Conservation (phyloP, 345 rosid species). For the Odontarrhena argentea region DNA sequence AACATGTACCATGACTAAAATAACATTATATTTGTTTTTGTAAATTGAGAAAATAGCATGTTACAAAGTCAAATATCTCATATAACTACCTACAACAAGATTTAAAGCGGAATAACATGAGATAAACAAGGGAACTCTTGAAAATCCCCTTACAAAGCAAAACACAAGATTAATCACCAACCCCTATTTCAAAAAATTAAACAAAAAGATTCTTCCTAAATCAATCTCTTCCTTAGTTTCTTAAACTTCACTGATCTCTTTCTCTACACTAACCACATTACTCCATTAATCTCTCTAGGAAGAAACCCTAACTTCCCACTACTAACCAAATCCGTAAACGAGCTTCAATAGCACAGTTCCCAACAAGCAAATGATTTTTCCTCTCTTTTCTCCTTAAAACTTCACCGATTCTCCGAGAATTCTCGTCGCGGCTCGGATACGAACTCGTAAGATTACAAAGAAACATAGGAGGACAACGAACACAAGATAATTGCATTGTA, state of each 20-base stretch:
- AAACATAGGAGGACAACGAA: constrained; percentile 51
- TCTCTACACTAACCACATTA: constrained; percentile 49
- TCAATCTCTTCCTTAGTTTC: constrained; percentile 42
- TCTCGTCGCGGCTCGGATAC: constrained; percentile 43
- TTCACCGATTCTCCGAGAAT: constrained; percentile 50
- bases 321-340: constrained; percentile 43
- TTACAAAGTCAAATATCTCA: too few species aligned
- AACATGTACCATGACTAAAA: too few species aligned
- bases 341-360: constrained; percentile 54
- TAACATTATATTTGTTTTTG: too few species aligned
- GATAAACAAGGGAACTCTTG: too few species aligned
- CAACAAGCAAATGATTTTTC: constrained; percentile 54
- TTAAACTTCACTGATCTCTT: constrained; percentile 44
- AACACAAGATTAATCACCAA: constrained; percentile 48
- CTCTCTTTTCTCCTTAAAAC: constrained; percentile 40
- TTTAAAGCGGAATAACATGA: too few species aligned
- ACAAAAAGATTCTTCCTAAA: constrained; percentile 34
- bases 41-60: too few species aligned
- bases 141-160: too few species aligned
- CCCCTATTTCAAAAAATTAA: constrained; percentile 36
- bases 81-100: too few species aligned
- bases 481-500: constrained; percentile 34
- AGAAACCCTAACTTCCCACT: constrained; percentile 41
- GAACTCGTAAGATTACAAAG: constrained; percentile 51
- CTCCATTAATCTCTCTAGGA: constrained; percentile 45